phyloP scores from a whole-genome alignment of 2,329 filamentous ascomycete species.

The Chaetoscypha palmicola region DNA sequence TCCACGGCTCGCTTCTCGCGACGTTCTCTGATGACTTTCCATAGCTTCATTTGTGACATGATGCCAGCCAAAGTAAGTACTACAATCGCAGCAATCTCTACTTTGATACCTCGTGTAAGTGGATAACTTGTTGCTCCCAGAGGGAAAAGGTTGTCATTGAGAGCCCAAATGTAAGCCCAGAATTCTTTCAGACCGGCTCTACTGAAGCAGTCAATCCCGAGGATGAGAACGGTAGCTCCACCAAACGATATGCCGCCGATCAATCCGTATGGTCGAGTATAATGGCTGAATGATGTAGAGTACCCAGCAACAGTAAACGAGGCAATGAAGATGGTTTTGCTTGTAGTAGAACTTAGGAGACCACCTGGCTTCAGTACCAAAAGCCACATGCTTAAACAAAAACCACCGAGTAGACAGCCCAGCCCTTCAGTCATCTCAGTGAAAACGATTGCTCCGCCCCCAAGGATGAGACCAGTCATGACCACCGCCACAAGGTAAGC shows the following conservation, averaged over 20 bases:
- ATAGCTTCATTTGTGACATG: constrained; percentile 78
- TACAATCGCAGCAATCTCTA: constrained; percentile 73
- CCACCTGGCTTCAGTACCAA: constrained; percentile 71
- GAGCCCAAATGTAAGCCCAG: constrained; percentile 83
- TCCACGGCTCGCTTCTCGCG: constrained; percentile 47
- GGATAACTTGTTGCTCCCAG: constrained; percentile 72
- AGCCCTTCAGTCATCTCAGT: constrained; percentile 72
- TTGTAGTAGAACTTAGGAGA: constrained; percentile 53
- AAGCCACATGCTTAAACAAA: constrained; percentile 58
- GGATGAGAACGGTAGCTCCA: constrained; percentile 68
- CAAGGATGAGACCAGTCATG: constrained; percentile 66
- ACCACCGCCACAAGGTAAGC: constrained; percentile 77
- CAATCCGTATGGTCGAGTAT: constrained; percentile 70
- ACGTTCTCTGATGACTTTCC: constrained; percentile 67
- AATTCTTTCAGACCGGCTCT: constrained; percentile 91
- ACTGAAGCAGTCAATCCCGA: constrained; percentile 89
- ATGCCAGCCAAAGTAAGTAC: constrained; percentile 69
- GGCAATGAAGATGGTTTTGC: constrained; percentile 69
- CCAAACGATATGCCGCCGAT: constrained; percentile 72
- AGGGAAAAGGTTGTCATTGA: constrained; percentile 78
- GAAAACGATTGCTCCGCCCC: constrained; percentile 69
- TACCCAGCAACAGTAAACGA: constrained; percentile 63
- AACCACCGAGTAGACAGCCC: constrained; percentile 45
- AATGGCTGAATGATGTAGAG: constrained; percentile 69
- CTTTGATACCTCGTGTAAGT: constrained; percentile 75